Base-by-base conservation (phyloP, 306 rosid species). In the Rosa persica region DNA sequence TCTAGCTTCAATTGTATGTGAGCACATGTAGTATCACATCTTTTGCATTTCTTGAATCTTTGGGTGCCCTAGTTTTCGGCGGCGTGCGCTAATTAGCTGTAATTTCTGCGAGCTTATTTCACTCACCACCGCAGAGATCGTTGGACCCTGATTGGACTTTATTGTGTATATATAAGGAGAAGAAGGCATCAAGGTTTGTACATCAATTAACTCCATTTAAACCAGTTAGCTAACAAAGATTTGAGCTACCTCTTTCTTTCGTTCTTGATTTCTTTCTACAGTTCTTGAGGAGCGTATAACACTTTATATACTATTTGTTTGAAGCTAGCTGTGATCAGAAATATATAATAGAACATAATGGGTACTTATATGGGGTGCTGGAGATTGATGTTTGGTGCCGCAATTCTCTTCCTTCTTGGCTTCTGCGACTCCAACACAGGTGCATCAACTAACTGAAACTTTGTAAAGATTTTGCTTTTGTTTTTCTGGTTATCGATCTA, bases 391-490 rank as follows among this genome's bases (percentile, higher is more conserved):
- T 74, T 72, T 80, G 66, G 79, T 78, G 81, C 81, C 44, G 85
- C 40, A 57, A 17, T 85, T 79, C 81, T 87, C 67, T 77, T 90
- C 78, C 79, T 83, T 20, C 79, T 83, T 81, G 65, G 79, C 47
- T 81, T 38, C 57, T 85, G 61, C 78, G 27, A 80, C 36, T 80
- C 93, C 40, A 83, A 77, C 12, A 77, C 47, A 77, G 92, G 97
- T 92, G 69, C 1, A 27, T 61, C 64, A 57, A 57, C 30, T 11
- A 10, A 58, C n/a, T n/a, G n/a, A 51, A 15, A 51, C 3, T 12
- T 5, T 3, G 5, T 48, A 42, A 57, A 9, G 54, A 8, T 43
- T 13, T 55, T 5, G 20, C 22, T 39, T 17, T 43, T 15, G 61
- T 23, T 42, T 67, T 51, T 13, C 23, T 40, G 40, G 12, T 74